phyloP scores from a whole-genome alignment of 148 eudicot species.

The Nepenthes gracilis region DNA sequence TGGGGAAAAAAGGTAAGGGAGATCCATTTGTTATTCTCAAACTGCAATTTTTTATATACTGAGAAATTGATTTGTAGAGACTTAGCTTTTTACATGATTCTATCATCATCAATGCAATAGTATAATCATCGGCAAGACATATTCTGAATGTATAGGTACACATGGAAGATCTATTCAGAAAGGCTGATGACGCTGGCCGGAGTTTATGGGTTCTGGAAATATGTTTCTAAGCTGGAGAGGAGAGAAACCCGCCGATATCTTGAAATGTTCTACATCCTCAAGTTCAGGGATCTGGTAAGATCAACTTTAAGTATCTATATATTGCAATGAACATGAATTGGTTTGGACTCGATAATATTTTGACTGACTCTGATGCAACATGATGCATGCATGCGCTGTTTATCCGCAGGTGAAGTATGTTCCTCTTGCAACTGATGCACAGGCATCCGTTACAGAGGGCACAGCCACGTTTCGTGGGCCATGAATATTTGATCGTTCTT shows the following conservation, averaged over 20 bases:
- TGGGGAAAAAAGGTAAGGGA: too few species aligned
- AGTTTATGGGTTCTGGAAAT: conserved; percentile 98
- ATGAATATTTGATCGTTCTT: background rate
- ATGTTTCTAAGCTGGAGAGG: conserved; percentile 89
- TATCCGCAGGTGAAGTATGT: conserved; percentile 58
- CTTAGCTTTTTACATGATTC: background rate
- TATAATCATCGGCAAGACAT: too few species aligned
- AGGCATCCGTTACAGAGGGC: conserved; percentile 22
- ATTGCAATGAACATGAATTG: background rate
- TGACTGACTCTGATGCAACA: background rate
- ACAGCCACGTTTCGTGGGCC: conserved; percentile 27
- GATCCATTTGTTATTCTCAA: too few species aligned
- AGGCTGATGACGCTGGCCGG: conserved; percentile 96
- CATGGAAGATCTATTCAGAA: conserved; percentile 94
- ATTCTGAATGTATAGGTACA: conserved; percentile 38
- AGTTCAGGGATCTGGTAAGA: conserved; percentile 80
- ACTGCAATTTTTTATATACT: too few species aligned
- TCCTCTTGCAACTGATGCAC: conserved; percentile 51
- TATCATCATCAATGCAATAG: too few species aligned
- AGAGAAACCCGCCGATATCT: conserved; percentile 87
- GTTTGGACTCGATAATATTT: background rate
- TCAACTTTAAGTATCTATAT: background rate
- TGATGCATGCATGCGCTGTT: background rate
- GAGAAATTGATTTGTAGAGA: background rate
- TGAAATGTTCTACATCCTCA: conserved; percentile 98